These are phyloP conservation scores for Cordyceps cicadae DNA, from an alignment of 2,329 filamentous ascomycete species.

Conservation along the genomic window DNA sequence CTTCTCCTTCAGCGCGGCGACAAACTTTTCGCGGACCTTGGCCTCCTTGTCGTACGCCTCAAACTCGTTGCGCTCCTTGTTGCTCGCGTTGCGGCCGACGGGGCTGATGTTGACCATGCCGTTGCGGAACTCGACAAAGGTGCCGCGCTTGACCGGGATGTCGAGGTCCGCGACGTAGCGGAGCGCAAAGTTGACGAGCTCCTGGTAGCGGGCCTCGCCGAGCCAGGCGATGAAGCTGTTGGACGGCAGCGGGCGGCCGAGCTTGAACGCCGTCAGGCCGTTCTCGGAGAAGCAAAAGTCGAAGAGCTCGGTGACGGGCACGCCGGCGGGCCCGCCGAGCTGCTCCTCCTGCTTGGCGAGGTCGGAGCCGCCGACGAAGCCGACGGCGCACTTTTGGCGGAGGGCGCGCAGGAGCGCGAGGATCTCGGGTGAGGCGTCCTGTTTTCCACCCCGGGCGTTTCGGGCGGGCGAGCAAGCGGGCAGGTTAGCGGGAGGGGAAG, in stretches of 20 bases:
- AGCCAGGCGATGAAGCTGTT: slow-evolving; percentile 89
- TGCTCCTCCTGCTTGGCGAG: slow-evolving; percentile 94
- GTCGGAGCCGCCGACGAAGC: slow-evolving; percentile 89
- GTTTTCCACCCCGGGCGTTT: too few relatives aligned
- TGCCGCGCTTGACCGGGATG: slow-evolving; percentile 74
- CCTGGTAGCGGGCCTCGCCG: slow-evolving; percentile 75
- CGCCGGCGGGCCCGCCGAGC: slow-evolving; percentile 56
- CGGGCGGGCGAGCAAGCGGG: background rate
- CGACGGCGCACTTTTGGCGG: slow-evolving; percentile 81
- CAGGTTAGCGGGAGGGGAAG: background rate
- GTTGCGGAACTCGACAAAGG: slow-evolving; percentile 82
- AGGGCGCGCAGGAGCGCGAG: slow-evolving; percentile 69
- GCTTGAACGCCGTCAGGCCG: slow-evolving; percentile 81
- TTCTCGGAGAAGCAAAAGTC: slow-evolving; percentile 98
- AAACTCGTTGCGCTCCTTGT: slow-evolving; percentile 73
- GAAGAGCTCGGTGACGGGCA: slow-evolving; percentile 75
- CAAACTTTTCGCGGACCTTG: slow-evolving; percentile 68
- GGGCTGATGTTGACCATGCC: slow-evolving; percentile 86
- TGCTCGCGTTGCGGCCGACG: slow-evolving; percentile 76
- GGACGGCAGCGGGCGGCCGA: slow-evolving; percentile 65
- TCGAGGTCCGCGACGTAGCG: slow-evolving; percentile 80
- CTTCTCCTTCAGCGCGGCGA: slow-evolving; percentile 65
- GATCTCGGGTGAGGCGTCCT: slow-evolving; percentile 73
- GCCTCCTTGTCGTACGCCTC: slow-evolving; percentile 72
- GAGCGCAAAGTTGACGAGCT: slow-evolving; percentile 65